Evolutionary conservation across 2,329 filamentous ascomycete species (phyloP), one percentile per base, ranked within the genome.

Genomic region (Aureobasidium sp.): DNA sequence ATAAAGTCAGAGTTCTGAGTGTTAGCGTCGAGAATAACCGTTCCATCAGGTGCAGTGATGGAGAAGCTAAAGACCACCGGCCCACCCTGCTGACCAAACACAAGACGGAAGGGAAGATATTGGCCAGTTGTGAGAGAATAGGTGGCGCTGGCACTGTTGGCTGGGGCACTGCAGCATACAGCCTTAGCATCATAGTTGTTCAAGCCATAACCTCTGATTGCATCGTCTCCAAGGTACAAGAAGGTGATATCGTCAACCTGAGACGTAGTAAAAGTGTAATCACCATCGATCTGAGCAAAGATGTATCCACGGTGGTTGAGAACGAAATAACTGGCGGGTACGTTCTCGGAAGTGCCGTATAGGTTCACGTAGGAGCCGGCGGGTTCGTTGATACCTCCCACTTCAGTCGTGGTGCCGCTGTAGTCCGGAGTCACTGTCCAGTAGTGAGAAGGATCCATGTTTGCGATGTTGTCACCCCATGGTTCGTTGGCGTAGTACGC

Each of bases 281-380:
- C 61, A 44, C 68, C 66, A 25, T 64, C 60, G 39, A 36, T 34
- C 25, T 50, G 32, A 10, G 58, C 58, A n/a, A 39, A 61, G 13
- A 61, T 34, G 62, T 69, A 69, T 13, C 58, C 67, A 25, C 65
- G 67, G 47, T 69, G 66, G 45, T 68, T 67, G 44, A 68, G 34
- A 5, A 37, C 50, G n/a, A 45, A 63, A 29, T 25, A 61, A 34
- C 11, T 57, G 6, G 53, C 9, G n/a, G 29, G 29, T 1, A 57
- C 37, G 9, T n/a, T 45, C 10, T 57, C 11, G 1, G 25, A n/a
- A 9, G 25, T 57, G 39, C 39, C 39, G 39, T 57, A 57, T 7
- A 57, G 10, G 9, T 32, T 34, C 5, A 34, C 16, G 15, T 10
- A 3, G 5, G 47, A 34, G 15, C 10, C 47, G 21, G 29, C 47